phyloP scores from a whole-genome alignment of 2,329 filamentous ascomycete genomes.

The Didymella exigua region DNA sequence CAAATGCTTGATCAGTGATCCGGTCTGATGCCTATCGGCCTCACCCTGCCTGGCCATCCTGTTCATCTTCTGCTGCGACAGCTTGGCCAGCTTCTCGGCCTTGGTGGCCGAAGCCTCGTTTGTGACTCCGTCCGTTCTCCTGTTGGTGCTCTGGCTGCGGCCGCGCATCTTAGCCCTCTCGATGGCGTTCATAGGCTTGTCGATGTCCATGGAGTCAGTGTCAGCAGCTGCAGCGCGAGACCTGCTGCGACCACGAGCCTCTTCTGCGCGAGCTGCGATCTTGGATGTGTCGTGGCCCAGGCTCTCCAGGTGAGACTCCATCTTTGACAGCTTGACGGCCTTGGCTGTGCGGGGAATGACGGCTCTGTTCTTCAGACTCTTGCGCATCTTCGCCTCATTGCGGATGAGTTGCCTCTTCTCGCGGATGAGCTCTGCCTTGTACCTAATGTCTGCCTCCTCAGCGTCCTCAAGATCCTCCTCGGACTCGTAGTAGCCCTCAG shows the following conservation, averaged over 20 bases:
- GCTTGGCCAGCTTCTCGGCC: conserved; percentile 84
- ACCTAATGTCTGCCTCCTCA: conserved; percentile 83
- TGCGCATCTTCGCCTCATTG: conserved; percentile 94
- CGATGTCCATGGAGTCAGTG: conserved; percentile 75
- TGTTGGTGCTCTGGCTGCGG: conserved; percentile 68
- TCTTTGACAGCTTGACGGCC: conserved; percentile 82
- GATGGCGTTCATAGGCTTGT: conserved; percentile 48
- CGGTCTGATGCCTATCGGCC: conserved; percentile 86
- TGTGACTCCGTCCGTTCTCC: conserved; percentile 77
- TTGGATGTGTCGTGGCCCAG: conserved; percentile 84
- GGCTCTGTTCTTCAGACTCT: conserved; percentile 95
- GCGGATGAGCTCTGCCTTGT: conserved; percentile 93
- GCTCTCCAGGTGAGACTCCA: conserved; percentile 82
- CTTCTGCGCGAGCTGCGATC: conserved; percentile 73
- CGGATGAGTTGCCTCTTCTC: conserved; percentile 92
- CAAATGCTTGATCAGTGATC: conserved; percentile 86
- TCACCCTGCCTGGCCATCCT: conserved; percentile 96
- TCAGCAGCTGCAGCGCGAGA: conserved; percentile 59
- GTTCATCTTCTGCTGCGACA: conserved; percentile 98
- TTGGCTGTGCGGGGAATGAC: conserved; percentile 84
- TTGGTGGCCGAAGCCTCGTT: conserved; percentile 71
- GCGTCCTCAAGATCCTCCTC: conserved; percentile 77
- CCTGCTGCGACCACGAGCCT: conserved; percentile 73
- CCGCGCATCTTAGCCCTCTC: conserved; percentile 73
- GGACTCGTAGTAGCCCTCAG: conserved; percentile 89